Base-by-base conservation (phyloP, 805 yeast species). In the Saccharomycopsis sp. region DNA sequence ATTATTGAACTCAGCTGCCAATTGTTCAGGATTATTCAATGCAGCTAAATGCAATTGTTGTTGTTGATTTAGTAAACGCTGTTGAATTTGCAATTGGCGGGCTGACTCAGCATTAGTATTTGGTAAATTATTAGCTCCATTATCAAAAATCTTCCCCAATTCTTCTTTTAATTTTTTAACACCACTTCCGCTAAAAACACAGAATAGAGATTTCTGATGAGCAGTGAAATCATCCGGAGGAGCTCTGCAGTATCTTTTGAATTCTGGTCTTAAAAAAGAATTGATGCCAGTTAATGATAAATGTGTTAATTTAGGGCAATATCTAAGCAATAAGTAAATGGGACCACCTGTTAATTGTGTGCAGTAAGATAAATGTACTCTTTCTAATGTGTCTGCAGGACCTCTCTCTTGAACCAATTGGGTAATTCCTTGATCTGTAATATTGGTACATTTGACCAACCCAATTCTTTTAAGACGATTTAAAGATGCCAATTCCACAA, bases 351-450 rank as follows among this genome's bases (percentile, higher is more conserved):
- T 74, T 47, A 89, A 66, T 51, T 80, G 74, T 26, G 87, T 74
- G 59, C 98, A 89, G 59, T 89, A 89, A 13, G 95, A 83, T 42
- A 89, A 69, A 63, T 89, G 98, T 8, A 92, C 88, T 46, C 98
- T 73, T 61, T 92, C 97, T 40, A 89, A 64, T 32, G 92, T 77
- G 56, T 82, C 94, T 48, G 79, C 86, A 42, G 69, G 70, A 8
- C 83, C 83, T 41, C 84, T 69, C 47, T 75, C 69, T 50, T 72
- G 74, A 30, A 74, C 89, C 60, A 74, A 70, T 49, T 73, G 79
- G 49, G 70, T 64, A 38, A 82, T 70, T 1, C 97, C 96, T 36
- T 72, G 75, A 58, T 89, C 96, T 3, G 94, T 81, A 50, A 89
- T 85, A 54, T 82, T 76, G 15, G 74, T 71, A 59, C 98, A 89